Percentiles rank a stretch among this genome's conserved stretches.
phyloP scores from a whole-genome alignment of 2,329 filamentous ascomycete species.

The Ophiostoma triangulosporum region DNA sequence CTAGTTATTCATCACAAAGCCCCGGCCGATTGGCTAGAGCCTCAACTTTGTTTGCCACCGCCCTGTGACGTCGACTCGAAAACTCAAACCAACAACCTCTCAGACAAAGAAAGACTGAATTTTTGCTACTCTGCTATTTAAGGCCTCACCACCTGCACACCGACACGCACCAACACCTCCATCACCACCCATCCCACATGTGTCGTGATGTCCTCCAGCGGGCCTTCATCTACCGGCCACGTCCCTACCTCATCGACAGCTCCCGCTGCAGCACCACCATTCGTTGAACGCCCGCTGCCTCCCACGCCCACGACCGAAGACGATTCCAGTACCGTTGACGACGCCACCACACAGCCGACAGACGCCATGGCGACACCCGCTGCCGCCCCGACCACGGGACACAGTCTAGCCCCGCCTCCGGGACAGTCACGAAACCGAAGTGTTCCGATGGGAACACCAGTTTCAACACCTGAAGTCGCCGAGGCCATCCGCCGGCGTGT shows the following conservation, averaged over 20 bases:
- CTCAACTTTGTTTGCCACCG: too few relatives aligned
- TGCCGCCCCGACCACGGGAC: too few relatives aligned
- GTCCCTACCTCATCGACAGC: background rate
- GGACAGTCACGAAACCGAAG: too few relatives aligned
- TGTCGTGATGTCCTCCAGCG: conserved; percentile 6
- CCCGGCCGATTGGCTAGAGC: too few relatives aligned
- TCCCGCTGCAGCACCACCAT: background rate
- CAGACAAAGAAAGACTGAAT: background rate
- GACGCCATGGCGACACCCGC: background rate
- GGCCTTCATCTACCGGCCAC: background rate
- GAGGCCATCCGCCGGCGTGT: too few relatives aligned
- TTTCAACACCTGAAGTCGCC: too few relatives aligned
- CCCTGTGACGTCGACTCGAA: too few relatives aligned
- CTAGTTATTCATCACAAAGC: too few relatives aligned
- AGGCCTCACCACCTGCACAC: too few relatives aligned
- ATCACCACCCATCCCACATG: conserved; percentile 3
- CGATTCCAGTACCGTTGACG: background rate
- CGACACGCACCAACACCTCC: background rate
- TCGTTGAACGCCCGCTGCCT: background rate
- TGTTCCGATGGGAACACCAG: too few relatives aligned
- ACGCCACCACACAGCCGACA: background rate
- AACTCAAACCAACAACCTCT: background rate
- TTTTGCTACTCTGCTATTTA: too few relatives aligned
- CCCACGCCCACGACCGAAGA: background rate
- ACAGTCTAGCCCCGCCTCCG: too few relatives aligned